These are phyloP conservation scores for Ocimum tenuiflorum DNA, from an alignment of 257 asterid species.

Conservation along the genomic window DNA sequence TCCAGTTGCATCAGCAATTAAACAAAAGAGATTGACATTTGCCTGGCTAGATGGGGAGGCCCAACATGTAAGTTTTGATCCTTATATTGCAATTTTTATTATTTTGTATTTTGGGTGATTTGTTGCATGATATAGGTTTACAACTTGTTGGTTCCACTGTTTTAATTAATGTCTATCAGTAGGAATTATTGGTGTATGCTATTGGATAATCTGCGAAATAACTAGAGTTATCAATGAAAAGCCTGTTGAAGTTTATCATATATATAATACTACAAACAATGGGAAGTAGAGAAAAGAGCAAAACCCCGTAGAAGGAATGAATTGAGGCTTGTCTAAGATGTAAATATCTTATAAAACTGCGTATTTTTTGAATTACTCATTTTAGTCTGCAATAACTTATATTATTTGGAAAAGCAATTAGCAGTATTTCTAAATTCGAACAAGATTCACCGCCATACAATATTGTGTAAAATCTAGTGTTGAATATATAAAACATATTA, in stretches of 20 bases:
- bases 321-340: no score
- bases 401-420: no score
- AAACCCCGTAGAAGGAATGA: no score
- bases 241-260: background rate
- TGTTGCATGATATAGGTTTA: slow-evolving; percentile 1
- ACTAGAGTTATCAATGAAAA: background rate
- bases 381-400: no score
- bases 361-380: no score
- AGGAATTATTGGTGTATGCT: background rate
- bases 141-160: background rate
- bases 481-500: no score
- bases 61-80: slow-evolving; percentile 52
- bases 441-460: no score
- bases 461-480: no score
- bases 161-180: background rate
- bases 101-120: background rate
- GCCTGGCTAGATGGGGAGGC: slow-evolving; percentile 98
- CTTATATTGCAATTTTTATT: slow-evolving; percentile 11
- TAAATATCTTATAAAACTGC: no score
- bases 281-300: no score
- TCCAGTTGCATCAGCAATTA: slow-evolving; percentile 54
- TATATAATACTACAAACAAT: background rate
- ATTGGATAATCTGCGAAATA: background rate
- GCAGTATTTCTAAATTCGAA: no score
- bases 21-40: slow-evolving; percentile 68